Base-by-base conservation (phyloP, 2,329 filamentous ascomycete species). In the Fusarium tjaetaba region DNA sequence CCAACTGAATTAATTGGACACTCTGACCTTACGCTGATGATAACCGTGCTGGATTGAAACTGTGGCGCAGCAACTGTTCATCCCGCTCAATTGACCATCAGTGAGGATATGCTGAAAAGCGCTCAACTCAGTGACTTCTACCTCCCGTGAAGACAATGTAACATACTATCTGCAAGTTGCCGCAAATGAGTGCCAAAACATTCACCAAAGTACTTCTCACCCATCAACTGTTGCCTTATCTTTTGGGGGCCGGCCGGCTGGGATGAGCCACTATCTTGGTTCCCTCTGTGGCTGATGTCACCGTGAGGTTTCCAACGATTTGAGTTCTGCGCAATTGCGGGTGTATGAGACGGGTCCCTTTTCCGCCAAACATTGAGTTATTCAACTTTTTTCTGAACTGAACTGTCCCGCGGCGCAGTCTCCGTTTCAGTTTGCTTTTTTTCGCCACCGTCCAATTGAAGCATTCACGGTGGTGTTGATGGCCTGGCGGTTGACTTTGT, bases 381-480 rank as follows among this genome's bases (percentile, higher is more conserved):
- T 61, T 70, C 61, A 46, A 70, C 32, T 53, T 71, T 43, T 66
- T 11, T 7, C 24, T 38, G 36, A 11, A 38, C n/a, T 20, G 28
- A 41, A 46, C 15, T 34, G 55, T 24, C 53, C 13, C 16, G 36
- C 65, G 59, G 67, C 49, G 59, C 67, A 71, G 38, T 60, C 34
- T n/a, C 43, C 32, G 53, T 68, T 60, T 71, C 68, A 61, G 30
- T 42, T 39, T 15, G 26, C 22, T 41, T 55, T 56, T 41, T 56
- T 43, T 66, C 24, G 51, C 56, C 65, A 73, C 60, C 32, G 20
- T 73, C 67, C 66, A 71, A 68, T 73, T 42, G 48, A 61, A 41
- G 32, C 26, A 14, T 63, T 73, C 26, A 52, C 30, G 69, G 58
- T 42, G 71, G 55, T 51, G 55, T 57, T 65, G 28, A 61, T 74